Percentiles rank a stretch among this genome's conserved stretches.
These are phyloP conservation scores for Scedosporium dehoogii DNA, from an alignment of 2,329 filamentous ascomycete genomes.

Conservation along the genomic window DNA sequence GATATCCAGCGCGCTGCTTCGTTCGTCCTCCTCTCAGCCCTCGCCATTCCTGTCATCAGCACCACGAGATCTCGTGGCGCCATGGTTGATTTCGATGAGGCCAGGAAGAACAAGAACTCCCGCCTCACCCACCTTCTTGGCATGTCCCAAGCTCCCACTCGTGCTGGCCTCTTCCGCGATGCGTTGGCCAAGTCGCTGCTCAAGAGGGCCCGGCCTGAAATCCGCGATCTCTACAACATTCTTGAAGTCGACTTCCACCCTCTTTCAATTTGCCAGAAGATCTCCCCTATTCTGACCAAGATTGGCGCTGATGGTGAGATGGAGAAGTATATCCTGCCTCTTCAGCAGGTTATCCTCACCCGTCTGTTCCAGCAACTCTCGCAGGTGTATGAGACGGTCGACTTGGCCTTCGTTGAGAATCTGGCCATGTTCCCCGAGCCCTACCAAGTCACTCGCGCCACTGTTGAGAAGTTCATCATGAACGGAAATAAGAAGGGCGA, in stretches of 20 bases:
- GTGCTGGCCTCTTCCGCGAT: slow-evolving; percentile 88
- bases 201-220: slow-evolving; percentile 86
- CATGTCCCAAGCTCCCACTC: slow-evolving; percentile 82
- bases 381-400: slow-evolving; percentile 97
- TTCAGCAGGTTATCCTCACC: slow-evolving; percentile 97
- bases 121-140: slow-evolving; percentile 91
- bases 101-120: slow-evolving; percentile 97
- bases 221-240: slow-evolving; percentile 95
- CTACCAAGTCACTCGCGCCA: slow-evolving; percentile 81
- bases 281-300: slow-evolving; percentile 87
- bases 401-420: slow-evolving; percentile 84
- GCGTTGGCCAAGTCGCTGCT: slow-evolving; percentile 90
- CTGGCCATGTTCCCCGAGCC: slow-evolving; percentile 94
- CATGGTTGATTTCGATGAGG: slow-evolving; percentile 93
- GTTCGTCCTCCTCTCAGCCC: slow-evolving; percentile 86
- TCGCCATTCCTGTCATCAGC: slow-evolving; percentile 99
- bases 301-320: slow-evolving; percentile 92
- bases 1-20: slow-evolving; percentile 92
- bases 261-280: slow-evolving; percentile 97
- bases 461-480: slow-evolving; percentile 99
- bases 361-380: slow-evolving; percentile 98
- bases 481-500: slow-evolving; percentile 99
- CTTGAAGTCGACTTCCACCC: slow-evolving; percentile 99
- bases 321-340: slow-evolving; percentile 89
- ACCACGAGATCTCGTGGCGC: slow-evolving; percentile 92